A percentile compares a stretch with the other conserved stretches of the same genome.
Evolutionary conservation across 2,329 filamentous ascomycete genomes (phyloP).

Genomic region (Trichophyton benhamiae): DNA sequence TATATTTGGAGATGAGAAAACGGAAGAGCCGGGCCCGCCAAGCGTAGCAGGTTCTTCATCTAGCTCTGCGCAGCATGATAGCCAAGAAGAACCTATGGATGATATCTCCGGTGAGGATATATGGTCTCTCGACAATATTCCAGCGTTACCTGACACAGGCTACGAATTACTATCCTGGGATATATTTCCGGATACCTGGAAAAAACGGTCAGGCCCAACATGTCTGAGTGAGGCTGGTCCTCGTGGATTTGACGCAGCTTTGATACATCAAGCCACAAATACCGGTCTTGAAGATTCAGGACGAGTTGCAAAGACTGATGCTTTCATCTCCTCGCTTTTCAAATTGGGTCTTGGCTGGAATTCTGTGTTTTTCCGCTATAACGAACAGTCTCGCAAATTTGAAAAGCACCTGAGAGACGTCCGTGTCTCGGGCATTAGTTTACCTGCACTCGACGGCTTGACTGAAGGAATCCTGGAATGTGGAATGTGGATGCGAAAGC

Average conservation of each 20-base stretch:
- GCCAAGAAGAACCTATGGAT: conserved; percentile 8
- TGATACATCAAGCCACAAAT: conserved; percentile 20
- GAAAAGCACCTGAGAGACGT: conserved; percentile 32
- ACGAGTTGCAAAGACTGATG: conserved; percentile 25
- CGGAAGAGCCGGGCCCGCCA: conserved; percentile 14
- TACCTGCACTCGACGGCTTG: conserved; percentile 27
- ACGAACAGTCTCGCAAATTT: conserved; percentile 25
- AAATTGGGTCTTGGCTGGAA: conserved; percentile 34
- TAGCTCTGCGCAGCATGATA: conserved; percentile 16
- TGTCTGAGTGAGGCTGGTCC: conserved; percentile 35
- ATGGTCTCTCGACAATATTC: conserved; percentile 24
- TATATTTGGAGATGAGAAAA: conserved; percentile 21
- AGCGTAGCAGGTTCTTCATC: conserved; percentile 14
- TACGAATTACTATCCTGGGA: conserved; percentile 31
- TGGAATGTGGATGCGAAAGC: conserved; percentile 26
- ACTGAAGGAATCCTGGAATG: conserved; percentile 24
- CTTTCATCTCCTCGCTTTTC: conserved; percentile 30
- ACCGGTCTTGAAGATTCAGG: conserved; percentile 17
- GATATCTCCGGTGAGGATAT: conserved; percentile 18
- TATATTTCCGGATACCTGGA: conserved; percentile 23
- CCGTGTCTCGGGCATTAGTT: conserved; percentile 40
- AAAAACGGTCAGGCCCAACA: conserved; percentile 24
- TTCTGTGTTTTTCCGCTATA: conserved; percentile 33
- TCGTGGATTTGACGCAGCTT: conserved; percentile 28
- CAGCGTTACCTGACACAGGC: conserved; percentile 10